These are phyloP conservation scores for Pyrus hybrid DNA, from an alignment of 331 rosid species.

Conservation along the genomic window DNA sequence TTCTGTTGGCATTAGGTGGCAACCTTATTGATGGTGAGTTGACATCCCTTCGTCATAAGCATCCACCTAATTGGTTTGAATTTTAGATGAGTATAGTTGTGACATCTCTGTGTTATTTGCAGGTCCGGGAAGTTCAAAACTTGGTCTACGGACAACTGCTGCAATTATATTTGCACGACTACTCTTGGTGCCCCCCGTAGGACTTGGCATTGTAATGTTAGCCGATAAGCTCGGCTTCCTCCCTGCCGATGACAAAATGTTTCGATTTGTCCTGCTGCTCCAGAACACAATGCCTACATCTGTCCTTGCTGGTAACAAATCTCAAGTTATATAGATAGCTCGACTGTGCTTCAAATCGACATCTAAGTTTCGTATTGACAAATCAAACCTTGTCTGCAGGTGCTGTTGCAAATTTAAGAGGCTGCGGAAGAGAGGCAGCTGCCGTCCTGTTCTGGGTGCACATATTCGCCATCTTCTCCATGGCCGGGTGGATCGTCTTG, in stretches of 20 bases:
- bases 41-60: neutral
- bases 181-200: constrained; percentile 77
- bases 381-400: constrained; percentile 33
- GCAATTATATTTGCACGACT: constrained; percentile 72
- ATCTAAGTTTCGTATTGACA: neutral
- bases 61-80: neutral
- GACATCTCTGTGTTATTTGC: constrained; percentile 15
- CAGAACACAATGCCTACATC: constrained; percentile 99
- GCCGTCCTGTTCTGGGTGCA: constrained; percentile 95
- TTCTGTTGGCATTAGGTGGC: constrained; percentile 93
- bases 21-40: constrained; percentile 85
- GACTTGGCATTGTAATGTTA: constrained; percentile 77
- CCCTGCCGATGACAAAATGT: constrained; percentile 80
- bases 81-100: constrained; percentile 1
- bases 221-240: constrained; percentile 96
- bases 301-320: constrained; percentile 62
- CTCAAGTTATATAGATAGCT: neutral
- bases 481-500: constrained; percentile 84
- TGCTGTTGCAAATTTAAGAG: constrained; percentile 94
- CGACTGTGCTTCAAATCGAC: neutral
- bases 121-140: constrained; percentile 99
- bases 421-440: constrained; percentile 94
- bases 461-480: constrained; percentile 81
- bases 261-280: constrained; percentile 78
- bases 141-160: constrained; percentile 74